Evolutionary conservation across 345 rosid genomes (phyloP).

Genomic region (Combretum micranthum): DNA sequence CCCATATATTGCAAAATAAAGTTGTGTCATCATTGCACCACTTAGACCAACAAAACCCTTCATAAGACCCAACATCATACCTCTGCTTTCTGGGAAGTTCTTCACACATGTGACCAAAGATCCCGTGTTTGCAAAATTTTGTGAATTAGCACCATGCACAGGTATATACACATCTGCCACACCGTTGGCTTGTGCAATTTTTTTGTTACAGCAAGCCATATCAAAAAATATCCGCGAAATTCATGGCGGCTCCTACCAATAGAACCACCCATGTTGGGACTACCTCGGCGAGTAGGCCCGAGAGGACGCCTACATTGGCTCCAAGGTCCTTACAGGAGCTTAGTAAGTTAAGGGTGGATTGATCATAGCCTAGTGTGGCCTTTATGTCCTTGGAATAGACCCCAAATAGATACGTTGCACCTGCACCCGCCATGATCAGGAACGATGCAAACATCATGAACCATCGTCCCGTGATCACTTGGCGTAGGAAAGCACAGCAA

Average conservation of each 20-base stretch:
- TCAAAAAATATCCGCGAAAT: conserved; percentile 19
- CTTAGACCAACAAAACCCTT: conserved; percentile 17
- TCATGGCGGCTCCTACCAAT: conserved; percentile 13
- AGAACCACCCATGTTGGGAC: conserved; percentile 16
- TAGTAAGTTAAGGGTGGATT: conserved; percentile 16
- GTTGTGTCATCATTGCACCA: conserved; percentile 16
- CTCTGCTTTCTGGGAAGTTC: conserved; percentile 17
- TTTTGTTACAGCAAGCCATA: conserved; percentile 17
- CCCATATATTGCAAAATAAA: conserved; percentile 13
- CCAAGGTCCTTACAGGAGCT: conserved; percentile 18
- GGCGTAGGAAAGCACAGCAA: neutral
- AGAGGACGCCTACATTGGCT: conserved; percentile 15
- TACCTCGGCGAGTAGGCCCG: conserved; percentile 22
- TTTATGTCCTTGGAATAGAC: conserved; percentile 20
- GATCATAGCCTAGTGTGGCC: conserved; percentile 17
- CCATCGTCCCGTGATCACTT: conserved; percentile 9
- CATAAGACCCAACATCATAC: conserved; percentile 16
- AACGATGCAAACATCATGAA: conserved; percentile 18
- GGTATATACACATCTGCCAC: conserved; percentile 20
- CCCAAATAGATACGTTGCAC: conserved; percentile 13
- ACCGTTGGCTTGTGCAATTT: conserved; percentile 5
- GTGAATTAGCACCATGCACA: conserved; percentile 14
- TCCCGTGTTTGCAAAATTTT: conserved; percentile 15
- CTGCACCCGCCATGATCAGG: conserved; percentile 17
- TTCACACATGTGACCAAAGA: conserved; percentile 14